Conservation (phyloP, 2,329 filamentous ascomycete species). For the Pseudogymnoascus sp. region DNA sequence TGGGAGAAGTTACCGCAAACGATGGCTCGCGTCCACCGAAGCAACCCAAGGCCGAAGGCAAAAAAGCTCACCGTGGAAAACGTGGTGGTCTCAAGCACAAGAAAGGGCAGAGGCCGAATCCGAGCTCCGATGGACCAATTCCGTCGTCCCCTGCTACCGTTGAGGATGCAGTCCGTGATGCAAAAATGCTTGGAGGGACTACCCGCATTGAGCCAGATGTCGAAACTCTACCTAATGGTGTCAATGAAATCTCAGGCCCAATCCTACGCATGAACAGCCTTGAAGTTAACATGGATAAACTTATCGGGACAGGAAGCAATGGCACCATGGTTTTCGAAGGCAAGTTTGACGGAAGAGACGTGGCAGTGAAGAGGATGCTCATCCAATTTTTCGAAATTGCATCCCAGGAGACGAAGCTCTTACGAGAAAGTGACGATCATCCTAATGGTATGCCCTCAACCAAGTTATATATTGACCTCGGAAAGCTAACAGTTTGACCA, state of each 20-base stretch:
- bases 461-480: not conserved
- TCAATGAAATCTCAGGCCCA: conserved; percentile 50
- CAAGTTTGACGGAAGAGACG: conserved; percentile 85
- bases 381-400: conserved; percentile 94
- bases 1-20: not conserved
- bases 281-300: conserved; percentile 53
- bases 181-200: conserved; percentile 46
- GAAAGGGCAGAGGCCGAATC: conserved; percentile 38
- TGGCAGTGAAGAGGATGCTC: conserved; percentile 94
- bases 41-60: conserved; percentile 41
- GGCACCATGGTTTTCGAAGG: conserved; percentile 95
- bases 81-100: conserved; percentile 62
- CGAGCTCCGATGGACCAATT: conserved; percentile 36
- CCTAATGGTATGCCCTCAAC: conserved; percentile 55
- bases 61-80: conserved; percentile 61
- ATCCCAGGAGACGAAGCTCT: conserved; percentile 80
- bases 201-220: conserved; percentile 52
- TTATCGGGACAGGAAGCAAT: conserved; percentile 76
- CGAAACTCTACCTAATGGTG: conserved; percentile 46
- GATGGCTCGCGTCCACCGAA: not conserved
- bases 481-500: conserved; percentile 28
- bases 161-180: conserved; percentile 50
- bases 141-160: conserved; percentile 36
- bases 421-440: conserved; percentile 92
- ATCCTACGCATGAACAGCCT: conserved; percentile 55